Evolutionary conservation across 2,329 filamentous ascomycete genomes (phyloP).

Genomic region (Daldinia sp.): DNA sequence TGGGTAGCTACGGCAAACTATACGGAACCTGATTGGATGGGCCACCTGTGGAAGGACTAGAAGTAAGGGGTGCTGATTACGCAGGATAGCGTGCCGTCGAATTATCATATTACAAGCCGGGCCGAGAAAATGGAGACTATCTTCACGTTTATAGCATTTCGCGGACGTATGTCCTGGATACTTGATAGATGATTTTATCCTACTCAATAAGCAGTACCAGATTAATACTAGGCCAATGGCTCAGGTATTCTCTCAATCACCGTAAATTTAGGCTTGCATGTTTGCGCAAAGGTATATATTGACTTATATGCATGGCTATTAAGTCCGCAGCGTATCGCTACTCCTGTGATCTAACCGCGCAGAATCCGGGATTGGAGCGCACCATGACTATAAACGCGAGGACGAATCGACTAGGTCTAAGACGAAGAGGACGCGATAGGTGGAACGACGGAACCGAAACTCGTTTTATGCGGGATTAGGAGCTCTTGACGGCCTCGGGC

Average conservation of each 20-base stretch:
- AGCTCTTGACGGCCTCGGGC: conserved; percentile 61
- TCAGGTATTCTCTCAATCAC: not conserved
- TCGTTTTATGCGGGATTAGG: conserved; percentile 2
- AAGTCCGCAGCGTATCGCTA: not conserved
- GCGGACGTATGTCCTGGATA: too few species aligned
- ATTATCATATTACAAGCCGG: too few species aligned
- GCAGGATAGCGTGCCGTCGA: not conserved
- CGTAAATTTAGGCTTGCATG: not conserved
- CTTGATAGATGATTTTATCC: too few species aligned
- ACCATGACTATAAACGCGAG: conserved; percentile 9
- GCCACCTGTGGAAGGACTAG: conserved; percentile 50
- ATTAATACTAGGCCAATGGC: not conserved
- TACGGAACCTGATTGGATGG: conserved; percentile 68
- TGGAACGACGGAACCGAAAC: not conserved
- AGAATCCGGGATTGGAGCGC: not conserved
- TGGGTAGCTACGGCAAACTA: conserved; percentile 77
- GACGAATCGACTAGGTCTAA: conserved; percentile 6
- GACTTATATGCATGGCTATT: conserved; percentile 14
- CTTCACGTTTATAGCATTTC: too few species aligned
- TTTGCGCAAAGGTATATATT: conserved; percentile 20
- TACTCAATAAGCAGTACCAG: too few species aligned
- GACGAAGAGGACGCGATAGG: not conserved
- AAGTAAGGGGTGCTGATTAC: not conserved
- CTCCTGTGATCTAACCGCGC: conserved; percentile 1
- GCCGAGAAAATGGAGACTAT: too few species aligned